Base-by-base conservation (phyloP, 2,329 filamentous ascomycete species). In the Teratosphaeria destructans region DNA sequence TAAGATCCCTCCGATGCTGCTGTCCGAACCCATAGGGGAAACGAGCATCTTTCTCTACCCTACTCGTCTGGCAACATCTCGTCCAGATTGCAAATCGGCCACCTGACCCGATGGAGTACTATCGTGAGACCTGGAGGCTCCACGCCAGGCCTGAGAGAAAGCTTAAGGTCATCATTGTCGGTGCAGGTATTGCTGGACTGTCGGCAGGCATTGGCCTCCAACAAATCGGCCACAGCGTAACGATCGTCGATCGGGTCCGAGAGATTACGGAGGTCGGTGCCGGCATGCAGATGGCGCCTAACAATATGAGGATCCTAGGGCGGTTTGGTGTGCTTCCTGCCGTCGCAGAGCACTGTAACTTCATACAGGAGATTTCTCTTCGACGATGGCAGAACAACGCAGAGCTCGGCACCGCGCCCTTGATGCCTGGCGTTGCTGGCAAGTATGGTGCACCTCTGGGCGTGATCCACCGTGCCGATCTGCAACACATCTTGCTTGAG, bases 181-280 rank as follows among this genome's bases (percentile, higher is more conserved):
- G 81, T 12, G 81, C 80, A 19, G 81, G 81, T 4, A 73, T 83
- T 19, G 79, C 79, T 27, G 81, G 81, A 3, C 72, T 83, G 5
- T 78, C 74, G 14, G 75, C 77, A 19, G 76, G 75, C n/a, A 77
- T 80, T 60, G 70, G 74, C 3, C 73, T 77, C 56, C 70, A 74
- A 1, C 71, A 77, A 12, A 73, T 73, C 32, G 76, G 78, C 19
- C 78, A 81, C 64, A 67, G 68, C 32, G 78, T 81, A 7, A 73
- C 68, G 0, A 72, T 81, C 26, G 74, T 80, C 55, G 79, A 82
- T 62, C 67, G 74, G 27, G 75, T 79, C 4, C 57, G 71, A 35
- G 69, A 76, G 26, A 78, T 81, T 54, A 72, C 72, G 26, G 78
- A 81, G 64, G 76, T 75, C 3, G 77, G 78, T 3, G 78, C 79